A percentile compares a stretch with the other conserved stretches of the same genome.
These are phyloP conservation scores for Peronospora farinosa DNA, from an alignment of 352 stramenopile genomes.

Conservation along the genomic window DNA sequence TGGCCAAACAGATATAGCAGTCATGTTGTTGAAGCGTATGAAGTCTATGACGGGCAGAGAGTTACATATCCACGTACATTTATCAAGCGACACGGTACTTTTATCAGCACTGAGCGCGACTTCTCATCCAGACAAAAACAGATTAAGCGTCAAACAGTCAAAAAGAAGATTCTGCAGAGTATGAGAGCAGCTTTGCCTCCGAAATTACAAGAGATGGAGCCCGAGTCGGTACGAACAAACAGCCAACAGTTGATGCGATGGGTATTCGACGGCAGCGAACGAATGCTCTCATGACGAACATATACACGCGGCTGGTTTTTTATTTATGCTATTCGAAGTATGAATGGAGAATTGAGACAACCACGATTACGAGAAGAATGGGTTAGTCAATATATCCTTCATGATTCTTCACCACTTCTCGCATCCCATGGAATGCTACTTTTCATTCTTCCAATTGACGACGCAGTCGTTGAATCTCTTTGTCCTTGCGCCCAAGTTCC, in stretches of 20 bases:
- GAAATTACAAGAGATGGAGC: slow-evolving; percentile 24
- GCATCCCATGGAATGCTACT: neutral
- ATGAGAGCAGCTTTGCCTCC: slow-evolving; percentile 7
- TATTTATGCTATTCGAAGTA: slow-evolving; percentile 27
- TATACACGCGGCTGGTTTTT: slow-evolving; percentile 35
- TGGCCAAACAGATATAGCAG: slow-evolving; percentile 1
- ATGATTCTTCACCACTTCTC: slow-evolving; percentile 5
- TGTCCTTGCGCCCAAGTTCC: slow-evolving; percentile 73
- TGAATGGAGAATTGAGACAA: slow-evolving; percentile 26
- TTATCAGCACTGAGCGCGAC: slow-evolving; percentile 11
- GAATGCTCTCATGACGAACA: slow-evolving; percentile 32
- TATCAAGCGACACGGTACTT: slow-evolving; percentile 19
- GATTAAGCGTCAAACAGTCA: slow-evolving; percentile 28
- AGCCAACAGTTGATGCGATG: slow-evolving; percentile 37
- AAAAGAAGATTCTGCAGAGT: slow-evolving; percentile 18
- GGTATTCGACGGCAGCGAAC: slow-evolving; percentile 36
- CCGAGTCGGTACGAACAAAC: slow-evolving; percentile 34
- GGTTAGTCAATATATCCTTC: slow-evolving; percentile 14
- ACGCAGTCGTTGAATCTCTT: slow-evolving; percentile 64
- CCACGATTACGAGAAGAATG: slow-evolving; percentile 22
- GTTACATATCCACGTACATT: slow-evolving; percentile 35
- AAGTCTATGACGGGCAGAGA: slow-evolving; percentile 7
- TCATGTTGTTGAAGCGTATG: slow-evolving; percentile 2
- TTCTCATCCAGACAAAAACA: slow-evolving; percentile 26
- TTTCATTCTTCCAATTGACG: slow-evolving; percentile 31